phyloP scores from a whole-genome alignment of 2,329 filamentous ascomycete species.

The Lasiodiplodia hormozganensis region DNA sequence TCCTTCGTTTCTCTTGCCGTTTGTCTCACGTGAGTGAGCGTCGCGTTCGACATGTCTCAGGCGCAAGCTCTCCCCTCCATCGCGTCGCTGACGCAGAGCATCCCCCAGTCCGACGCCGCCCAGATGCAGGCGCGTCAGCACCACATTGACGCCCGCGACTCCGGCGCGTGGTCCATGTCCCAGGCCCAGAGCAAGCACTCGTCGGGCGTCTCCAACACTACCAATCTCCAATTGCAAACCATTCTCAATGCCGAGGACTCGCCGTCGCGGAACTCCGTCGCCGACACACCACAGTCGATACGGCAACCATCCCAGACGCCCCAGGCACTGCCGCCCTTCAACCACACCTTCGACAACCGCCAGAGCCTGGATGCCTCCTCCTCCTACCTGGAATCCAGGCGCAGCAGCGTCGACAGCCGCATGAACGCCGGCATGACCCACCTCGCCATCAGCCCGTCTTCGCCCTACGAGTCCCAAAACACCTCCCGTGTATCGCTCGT shows the following conservation, averaged over 20 bases:
- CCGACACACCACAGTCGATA: conserved; percentile 52
- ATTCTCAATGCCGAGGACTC: conserved; percentile 59
- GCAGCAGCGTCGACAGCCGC: conserved; percentile 81
- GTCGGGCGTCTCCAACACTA: conserved; percentile 52
- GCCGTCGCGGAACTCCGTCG: conserved; percentile 50
- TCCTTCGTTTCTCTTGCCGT: background rate
- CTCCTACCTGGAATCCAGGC: conserved; percentile 64
- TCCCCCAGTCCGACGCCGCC: conserved; percentile 41
- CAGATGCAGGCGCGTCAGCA: conserved; percentile 43
- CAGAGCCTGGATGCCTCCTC: conserved; percentile 57
- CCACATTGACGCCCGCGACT: conserved; percentile 57
- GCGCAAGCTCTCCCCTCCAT: conserved; percentile 47
- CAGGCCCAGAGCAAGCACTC: conserved; percentile 62
- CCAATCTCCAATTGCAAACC: conserved; percentile 57
- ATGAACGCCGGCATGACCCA: conserved; percentile 76
- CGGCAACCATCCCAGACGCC: conserved; percentile 44
- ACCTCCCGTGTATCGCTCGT: conserved; percentile 78
- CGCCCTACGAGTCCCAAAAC: conserved; percentile 79
- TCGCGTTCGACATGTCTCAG: conserved; percentile 37
- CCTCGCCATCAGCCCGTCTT: conserved; percentile 70
- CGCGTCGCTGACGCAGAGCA: conserved; percentile 45
- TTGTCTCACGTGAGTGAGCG: conserved; percentile 25
- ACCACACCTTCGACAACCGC: conserved; percentile 58
- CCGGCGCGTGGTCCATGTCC: conserved; percentile 66
- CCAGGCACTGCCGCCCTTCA: conserved; percentile 62